A percentile compares a stretch with the other conserved stretches of the same genome.
phyloP scores from a whole-genome alignment of 2,329 filamentous ascomycete genomes.

The Talaromyces atroroseus region DNA sequence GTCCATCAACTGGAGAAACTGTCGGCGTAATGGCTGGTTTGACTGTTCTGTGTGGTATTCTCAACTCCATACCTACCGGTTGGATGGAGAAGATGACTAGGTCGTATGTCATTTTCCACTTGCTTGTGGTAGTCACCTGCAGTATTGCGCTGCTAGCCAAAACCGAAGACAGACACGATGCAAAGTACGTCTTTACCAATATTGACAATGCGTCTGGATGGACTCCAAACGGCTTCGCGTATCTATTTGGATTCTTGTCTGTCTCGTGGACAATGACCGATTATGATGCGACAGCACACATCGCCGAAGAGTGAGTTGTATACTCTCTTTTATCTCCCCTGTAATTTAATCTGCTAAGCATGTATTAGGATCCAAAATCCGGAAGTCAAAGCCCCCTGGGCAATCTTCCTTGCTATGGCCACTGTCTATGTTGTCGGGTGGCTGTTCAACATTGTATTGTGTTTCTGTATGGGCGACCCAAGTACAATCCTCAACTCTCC shows the following conservation, averaged over 20 bases:
- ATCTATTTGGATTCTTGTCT: constrained; percentile 56
- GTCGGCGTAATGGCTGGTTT: constrained; percentile 54
- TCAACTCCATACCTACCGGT: constrained; percentile 53
- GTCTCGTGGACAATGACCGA: constrained; percentile 59
- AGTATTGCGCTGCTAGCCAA: constrained; percentile 48
- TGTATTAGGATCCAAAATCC: constrained; percentile 40
- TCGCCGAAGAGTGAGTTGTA: constrained; percentile 44
- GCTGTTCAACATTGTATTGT: constrained; percentile 55
- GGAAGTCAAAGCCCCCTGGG: constrained; percentile 50
- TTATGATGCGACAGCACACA: constrained; percentile 45
- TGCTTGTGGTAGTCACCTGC: constrained; percentile 43
- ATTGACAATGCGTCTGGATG: constrained; percentile 50
- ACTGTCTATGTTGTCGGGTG: constrained; percentile 53
- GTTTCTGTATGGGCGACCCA: constrained; percentile 52
- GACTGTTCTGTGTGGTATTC: constrained; percentile 46
- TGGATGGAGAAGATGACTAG: constrained; percentile 56
- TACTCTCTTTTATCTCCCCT: constrained; percentile 9
- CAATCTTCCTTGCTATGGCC: constrained; percentile 51
- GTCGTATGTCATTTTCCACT: constrained; percentile 51
- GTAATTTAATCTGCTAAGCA: constrained; percentile 21
- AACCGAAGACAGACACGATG: constrained; percentile 37
- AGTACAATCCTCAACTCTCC: constrained; percentile 41
- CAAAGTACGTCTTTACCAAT: constrained; percentile 52
- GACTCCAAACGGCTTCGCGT: constrained; percentile 51
- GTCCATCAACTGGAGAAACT: constrained; percentile 41